Percentiles rank a stretch among this genome's conserved stretches.
Evolutionary conservation across 768 basidiomycete genomes (phyloP).

Genomic region (Russula sp.): DNA sequence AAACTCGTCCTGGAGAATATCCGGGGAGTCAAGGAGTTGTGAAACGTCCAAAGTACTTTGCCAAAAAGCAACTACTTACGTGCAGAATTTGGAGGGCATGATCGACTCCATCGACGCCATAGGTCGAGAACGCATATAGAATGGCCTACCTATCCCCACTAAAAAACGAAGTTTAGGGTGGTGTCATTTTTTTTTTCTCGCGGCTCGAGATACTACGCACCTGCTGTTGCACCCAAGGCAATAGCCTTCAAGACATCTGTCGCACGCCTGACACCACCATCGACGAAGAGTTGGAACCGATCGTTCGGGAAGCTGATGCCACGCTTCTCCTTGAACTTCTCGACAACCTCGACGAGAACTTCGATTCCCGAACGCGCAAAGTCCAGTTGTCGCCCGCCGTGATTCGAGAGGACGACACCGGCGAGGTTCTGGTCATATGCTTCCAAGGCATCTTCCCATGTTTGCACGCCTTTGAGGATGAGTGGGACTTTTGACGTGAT

Average conservation of each 20-base stretch:
- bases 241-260: constrained; percentile 88
- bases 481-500: constrained; percentile 48
- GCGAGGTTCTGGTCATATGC: constrained; percentile 47
- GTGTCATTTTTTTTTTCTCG: neutral
- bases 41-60: neutral
- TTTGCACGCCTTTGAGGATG: constrained; percentile 62
- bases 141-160: constrained; percentile 84
- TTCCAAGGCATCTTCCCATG: constrained; percentile 57
- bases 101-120: constrained; percentile 85
- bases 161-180: neutral
- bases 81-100: constrained; percentile 75
- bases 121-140: constrained; percentile 87
- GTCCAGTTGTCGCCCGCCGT: constrained; percentile 59
- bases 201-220: constrained; percentile 38
- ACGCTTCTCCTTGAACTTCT: constrained; percentile 60
- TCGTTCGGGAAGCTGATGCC: constrained; percentile 73
- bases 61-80: constrained; percentile 47
- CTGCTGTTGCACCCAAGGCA: constrained; percentile 86
- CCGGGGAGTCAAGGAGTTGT: constrained; percentile 7
- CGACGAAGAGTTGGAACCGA: constrained; percentile 82
- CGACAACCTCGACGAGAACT: constrained; percentile 65
- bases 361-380: constrained; percentile 43
- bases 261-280: constrained; percentile 92
- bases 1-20: constrained; percentile 74
- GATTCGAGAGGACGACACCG: constrained; percentile 57